These are phyloP conservation scores for Oryza nivara DNA, from an alignment of 176 grass and related monocot genomes.

Conservation along the genomic window DNA sequence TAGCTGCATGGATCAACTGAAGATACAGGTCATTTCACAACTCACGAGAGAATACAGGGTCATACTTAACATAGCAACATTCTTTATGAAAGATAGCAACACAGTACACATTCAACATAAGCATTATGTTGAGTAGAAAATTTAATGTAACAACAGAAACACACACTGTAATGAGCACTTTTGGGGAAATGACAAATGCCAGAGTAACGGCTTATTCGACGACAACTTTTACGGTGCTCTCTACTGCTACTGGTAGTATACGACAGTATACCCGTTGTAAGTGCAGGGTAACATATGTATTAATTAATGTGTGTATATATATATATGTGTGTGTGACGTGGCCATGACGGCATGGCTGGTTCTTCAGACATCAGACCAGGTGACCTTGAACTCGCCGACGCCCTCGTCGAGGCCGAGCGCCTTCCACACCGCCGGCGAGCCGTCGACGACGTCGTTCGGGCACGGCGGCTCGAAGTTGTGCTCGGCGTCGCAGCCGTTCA, in stretches of 20 bases:
- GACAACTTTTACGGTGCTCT: too few relatives aligned
- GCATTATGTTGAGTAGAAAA: neutral
- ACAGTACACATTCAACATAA: neutral
- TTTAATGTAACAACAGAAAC: neutral
- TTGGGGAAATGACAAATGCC: neutral
- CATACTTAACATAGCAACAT: neutral
- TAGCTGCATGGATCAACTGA: neutral
- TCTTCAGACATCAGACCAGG: slow-evolving; percentile 43
- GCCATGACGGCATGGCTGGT: too few relatives aligned
- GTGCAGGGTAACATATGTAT: too few relatives aligned
- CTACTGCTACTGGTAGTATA: too few relatives aligned
- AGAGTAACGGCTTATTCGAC: slow-evolving; percentile 16
- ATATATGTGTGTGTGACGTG: too few relatives aligned
- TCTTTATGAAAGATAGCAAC: too few relatives aligned
- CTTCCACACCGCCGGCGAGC: slow-evolving; percentile 52
- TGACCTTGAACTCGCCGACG: slow-evolving; percentile 26
- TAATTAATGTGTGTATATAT: too few relatives aligned
- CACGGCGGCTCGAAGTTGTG: slow-evolving; percentile 72
- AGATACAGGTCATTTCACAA: too few relatives aligned
- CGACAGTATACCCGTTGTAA: too few relatives aligned
- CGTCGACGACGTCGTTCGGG: slow-evolving; percentile 45
- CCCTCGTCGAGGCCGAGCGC: slow-evolving; percentile 44
- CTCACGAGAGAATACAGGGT: too few relatives aligned
- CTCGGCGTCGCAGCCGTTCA: slow-evolving; percentile 40
- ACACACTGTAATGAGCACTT: neutral